Conservation (phyloP, 805 yeast genomes). For the Brettanomyces nanus region DNA sequence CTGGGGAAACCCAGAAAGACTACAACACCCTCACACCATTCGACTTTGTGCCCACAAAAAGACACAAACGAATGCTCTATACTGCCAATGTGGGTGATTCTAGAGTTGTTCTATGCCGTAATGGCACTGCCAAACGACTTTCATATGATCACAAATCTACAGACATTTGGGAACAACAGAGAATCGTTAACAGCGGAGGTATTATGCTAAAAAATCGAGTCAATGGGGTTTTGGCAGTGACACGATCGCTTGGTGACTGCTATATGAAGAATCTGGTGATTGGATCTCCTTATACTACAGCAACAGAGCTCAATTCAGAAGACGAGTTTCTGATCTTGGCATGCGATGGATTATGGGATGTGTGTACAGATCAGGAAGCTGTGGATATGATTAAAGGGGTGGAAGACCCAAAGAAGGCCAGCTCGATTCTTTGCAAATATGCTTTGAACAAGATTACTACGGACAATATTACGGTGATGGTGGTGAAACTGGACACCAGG, state of each 20-base stretch:
- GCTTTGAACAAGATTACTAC: slow-evolving; percentile 78
- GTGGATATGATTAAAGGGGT: slow-evolving; percentile 57
- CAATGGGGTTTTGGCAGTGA: slow-evolving; percentile 91
- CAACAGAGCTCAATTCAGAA: slow-evolving; percentile 56
- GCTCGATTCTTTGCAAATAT: slow-evolving; percentile 54
- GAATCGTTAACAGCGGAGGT: slow-evolving; percentile 79
- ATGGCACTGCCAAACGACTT: slow-evolving; percentile 67
- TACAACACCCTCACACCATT: slow-evolving; percentile 23
- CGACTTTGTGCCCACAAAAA: slow-evolving; percentile 39
- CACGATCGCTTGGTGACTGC: slow-evolving; percentile 88
- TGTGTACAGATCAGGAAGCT: slow-evolving; percentile 76
- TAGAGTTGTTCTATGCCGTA: slow-evolving; percentile 68
- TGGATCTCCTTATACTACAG: slow-evolving; percentile 88
- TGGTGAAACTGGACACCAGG: slow-evolving; percentile 46
- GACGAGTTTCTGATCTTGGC: slow-evolving; percentile 85
- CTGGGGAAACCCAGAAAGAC: slow-evolving; percentile 1
- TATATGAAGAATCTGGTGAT: slow-evolving; percentile 84
- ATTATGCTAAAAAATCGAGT: slow-evolving; percentile 84
- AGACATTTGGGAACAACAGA: slow-evolving; percentile 64
- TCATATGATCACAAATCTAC: slow-evolving; percentile 93
- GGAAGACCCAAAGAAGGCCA: slow-evolving; percentile 55
- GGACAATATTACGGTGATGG: slow-evolving; percentile 92
- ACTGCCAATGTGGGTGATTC: slow-evolving; percentile 96
- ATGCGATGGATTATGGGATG: slow-evolving; percentile 98
- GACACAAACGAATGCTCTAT: slow-evolving; percentile 68